Evolutionary conservation across 2,329 filamentous ascomycete genomes (phyloP).

Genomic region (Verticillium dahliae): DNA sequence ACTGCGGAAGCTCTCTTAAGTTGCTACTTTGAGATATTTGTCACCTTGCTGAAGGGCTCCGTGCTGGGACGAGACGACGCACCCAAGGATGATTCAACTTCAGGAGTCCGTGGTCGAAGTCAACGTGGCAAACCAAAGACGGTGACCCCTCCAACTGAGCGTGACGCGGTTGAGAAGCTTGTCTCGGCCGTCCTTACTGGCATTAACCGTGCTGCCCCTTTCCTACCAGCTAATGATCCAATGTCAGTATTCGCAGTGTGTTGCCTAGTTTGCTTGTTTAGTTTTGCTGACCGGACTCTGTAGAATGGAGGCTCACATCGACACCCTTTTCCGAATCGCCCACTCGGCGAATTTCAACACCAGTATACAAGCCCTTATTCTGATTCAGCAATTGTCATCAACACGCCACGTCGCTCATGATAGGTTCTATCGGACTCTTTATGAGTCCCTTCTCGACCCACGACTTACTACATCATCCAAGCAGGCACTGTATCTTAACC

Average conservation of each 20-base stretch:
- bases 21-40: slow-evolving; percentile 89
- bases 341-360: slow-evolving; percentile 99
- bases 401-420: slow-evolving; percentile 78
- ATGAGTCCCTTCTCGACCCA: slow-evolving; percentile 89
- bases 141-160: slow-evolving; percentile 28
- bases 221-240: slow-evolving; percentile 72
- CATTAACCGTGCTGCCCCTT: slow-evolving; percentile 93
- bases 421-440: slow-evolving; percentile 89
- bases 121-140: not conserved
- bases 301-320: slow-evolving; percentile 78
- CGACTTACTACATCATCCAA: slow-evolving; percentile 87
- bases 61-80: slow-evolving; percentile 5
- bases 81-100: not conserved
- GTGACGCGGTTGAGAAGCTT: slow-evolving; percentile 82
- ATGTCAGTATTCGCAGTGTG: slow-evolving; percentile 41
- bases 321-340: slow-evolving; percentile 91
- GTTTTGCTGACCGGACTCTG: slow-evolving; percentile 13
- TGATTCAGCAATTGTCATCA: slow-evolving; percentile 86
- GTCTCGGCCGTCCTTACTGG: slow-evolving; percentile 87
- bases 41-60: slow-evolving; percentile 62
- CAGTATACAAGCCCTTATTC: slow-evolving; percentile 86
- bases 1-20: slow-evolving; percentile 76
- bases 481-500: slow-evolving; percentile 89
- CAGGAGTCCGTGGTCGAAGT: not conserved
- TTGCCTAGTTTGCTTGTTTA: not conserved